phyloP scores from a whole-genome alignment of 2,329 filamentous ascomycete genomes.

The Magnaporthiopsis rhizophila region DNA sequence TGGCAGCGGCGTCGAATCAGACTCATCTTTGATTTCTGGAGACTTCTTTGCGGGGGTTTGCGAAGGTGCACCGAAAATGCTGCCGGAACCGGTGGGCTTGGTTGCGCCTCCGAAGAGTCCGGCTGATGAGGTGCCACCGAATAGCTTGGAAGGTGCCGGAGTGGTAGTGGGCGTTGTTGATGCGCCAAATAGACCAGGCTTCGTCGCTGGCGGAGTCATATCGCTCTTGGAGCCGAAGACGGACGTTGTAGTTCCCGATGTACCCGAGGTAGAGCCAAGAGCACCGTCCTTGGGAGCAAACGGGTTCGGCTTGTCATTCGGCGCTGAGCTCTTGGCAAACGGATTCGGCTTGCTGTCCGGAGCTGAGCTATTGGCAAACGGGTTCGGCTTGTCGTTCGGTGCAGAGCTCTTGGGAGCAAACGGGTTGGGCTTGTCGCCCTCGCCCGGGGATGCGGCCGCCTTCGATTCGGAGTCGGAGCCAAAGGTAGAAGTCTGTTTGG shows the following conservation, averaged over 20 bases:
- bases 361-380: too few species aligned
- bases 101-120: background rate
- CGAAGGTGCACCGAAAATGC: slow-evolving; percentile 14
- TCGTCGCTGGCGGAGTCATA: slow-evolving; percentile 19
- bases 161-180: slow-evolving; percentile 18
- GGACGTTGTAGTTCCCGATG: slow-evolving; percentile 10
- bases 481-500: background rate
- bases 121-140: slow-evolving; percentile 10
- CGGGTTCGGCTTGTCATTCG: slow-evolving; percentile 1
- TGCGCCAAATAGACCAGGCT: slow-evolving; percentile 9
- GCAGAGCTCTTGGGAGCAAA: background rate
- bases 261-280: background rate
- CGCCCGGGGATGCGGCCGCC: too few species aligned
- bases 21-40: slow-evolving; percentile 28
- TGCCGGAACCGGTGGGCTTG: background rate
- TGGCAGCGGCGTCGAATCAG: slow-evolving; percentile 30
- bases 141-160: slow-evolving; percentile 17
- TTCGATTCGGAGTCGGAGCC: background rate
- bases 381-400: background rate
- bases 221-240: slow-evolving; percentile 18
- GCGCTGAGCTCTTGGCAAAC: background rate
- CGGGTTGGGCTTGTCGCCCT: slow-evolving; percentile 4
- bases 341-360: slow-evolving; percentile 2
- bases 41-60: slow-evolving; percentile 11
- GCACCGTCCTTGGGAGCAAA: background rate